Evolutionary conservation across 2,329 filamentous ascomycete genomes (phyloP), one percentile per base, ranked within the genome.

Genomic region (Leptosphaerulina australis): DNA sequence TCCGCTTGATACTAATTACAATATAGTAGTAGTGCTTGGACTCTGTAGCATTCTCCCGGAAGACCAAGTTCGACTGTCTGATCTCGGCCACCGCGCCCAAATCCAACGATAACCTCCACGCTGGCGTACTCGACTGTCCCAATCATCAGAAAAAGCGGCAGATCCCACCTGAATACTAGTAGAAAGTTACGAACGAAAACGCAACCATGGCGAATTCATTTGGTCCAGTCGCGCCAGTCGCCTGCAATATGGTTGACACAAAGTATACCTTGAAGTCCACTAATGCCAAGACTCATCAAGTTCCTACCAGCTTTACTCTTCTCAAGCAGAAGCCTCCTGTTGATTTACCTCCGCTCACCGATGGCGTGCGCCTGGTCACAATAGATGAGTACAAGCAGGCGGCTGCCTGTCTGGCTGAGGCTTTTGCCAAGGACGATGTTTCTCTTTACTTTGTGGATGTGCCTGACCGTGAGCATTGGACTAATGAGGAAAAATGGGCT

Each of bases 371-470:
- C 56, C 71, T 81, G 52, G 77, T 92, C 58, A 77, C 77, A 56
- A 81, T 86, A 66, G 76, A 80, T 49, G 88, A 92, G 74, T 88
- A 84, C 76, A 85, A 85, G 68, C 82, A 85, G 68, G 89, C 88
- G 24, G 88, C 86, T 20, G 76, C 82, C 26, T 86, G 86, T 64
- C 82, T 95, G 60, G 87, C 90, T 36, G 84, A 90, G 69, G 87
- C 90, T 56, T 94, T 95, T 76, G 85, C 83, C 50, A 78, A 85
- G 53, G 90, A 94, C 71, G 83, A 88, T 50, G 81, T 91, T 56
- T 85, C 86, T 55, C 80, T 83, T 70, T 94, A 93, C 75, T 85
- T 91, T 64, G 79, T 92, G 63, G 83, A 89, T 66, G 84, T 85
- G 35, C 84, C 87, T 52, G 88, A 90, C 69, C 82, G 84, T 74